phyloP scores from a whole-genome alignment of 1,139 yeast species.

The Kazachstania sp. region DNA sequence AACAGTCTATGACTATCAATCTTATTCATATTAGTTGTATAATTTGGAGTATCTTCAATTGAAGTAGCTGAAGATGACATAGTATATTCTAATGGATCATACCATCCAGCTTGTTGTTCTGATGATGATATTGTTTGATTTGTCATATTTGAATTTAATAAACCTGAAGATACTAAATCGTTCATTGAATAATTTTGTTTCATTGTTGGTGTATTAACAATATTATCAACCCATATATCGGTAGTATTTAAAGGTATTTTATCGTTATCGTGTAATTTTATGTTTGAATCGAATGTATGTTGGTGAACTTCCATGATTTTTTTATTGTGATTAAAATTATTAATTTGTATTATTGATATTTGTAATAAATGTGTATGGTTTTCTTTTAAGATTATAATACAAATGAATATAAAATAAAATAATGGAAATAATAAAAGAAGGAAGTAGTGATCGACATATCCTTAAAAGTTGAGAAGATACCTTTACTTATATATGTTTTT shows the following conservation, averaged over 20 bases:
- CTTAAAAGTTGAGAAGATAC: too few relatives aligned
- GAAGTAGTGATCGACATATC: too few relatives aligned
- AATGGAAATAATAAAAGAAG: too few relatives aligned
- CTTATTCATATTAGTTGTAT: constrained; percentile 4
- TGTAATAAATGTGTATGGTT: too few relatives aligned
- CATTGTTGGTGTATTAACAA: not conserved
- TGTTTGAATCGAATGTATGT: not conserved
- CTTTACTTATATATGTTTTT: too few relatives aligned
- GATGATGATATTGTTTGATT: constrained; percentile 8
- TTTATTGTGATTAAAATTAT: not conserved
- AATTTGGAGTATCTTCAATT: constrained; percentile 18
- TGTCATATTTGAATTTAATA: not conserved
- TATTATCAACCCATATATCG: not conserved
- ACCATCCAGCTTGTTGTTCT: constrained; percentile 8
- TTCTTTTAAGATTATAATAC: too few relatives aligned
- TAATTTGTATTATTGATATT: not conserved
- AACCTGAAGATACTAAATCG: not conserved
- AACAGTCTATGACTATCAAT: not conserved
- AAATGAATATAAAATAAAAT: too few relatives aligned
- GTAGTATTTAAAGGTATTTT: not conserved
- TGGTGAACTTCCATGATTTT: not conserved
- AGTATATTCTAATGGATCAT: constrained; percentile 16
- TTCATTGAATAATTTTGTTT: not conserved
- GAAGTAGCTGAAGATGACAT: constrained; percentile 20
- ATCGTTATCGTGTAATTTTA: not conserved